Conservation (phyloP, 2,329 filamentous ascomycete species). For the Blastomyces gilchristii region DNA sequence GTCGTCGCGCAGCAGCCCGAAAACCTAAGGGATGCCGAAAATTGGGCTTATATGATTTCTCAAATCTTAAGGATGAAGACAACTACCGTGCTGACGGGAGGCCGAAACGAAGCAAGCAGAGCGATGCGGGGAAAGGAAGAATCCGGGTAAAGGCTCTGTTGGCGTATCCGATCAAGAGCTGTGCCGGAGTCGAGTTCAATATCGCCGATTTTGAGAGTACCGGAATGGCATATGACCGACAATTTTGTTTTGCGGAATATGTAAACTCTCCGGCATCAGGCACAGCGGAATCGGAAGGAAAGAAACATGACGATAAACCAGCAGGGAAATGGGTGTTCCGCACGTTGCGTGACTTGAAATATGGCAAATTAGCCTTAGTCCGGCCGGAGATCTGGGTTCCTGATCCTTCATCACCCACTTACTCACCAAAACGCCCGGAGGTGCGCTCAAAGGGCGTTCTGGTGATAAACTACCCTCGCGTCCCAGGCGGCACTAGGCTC, state of each 20-base stretch:
- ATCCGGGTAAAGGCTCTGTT: constrained; percentile 58
- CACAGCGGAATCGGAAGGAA: constrained; percentile 3
- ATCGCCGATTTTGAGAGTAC: constrained; percentile 53
- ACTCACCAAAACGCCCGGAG: constrained; percentile 36
- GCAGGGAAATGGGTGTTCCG: constrained; percentile 37
- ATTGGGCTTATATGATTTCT: constrained; percentile 39
- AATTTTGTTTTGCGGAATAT: constrained; percentile 70
- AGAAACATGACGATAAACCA: constrained; percentile 14
- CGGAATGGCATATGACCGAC: constrained; percentile 68
- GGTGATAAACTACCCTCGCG: constrained; percentile 39
- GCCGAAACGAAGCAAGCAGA: constrained; percentile 19
- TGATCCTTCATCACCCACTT: constrained; percentile 35
- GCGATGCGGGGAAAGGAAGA: constrained; percentile 27
- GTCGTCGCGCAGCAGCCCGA: constrained; percentile 7
- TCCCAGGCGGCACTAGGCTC: constrained; percentile 13
- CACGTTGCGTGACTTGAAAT: constrained; percentile 34
- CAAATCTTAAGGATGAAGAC: constrained; percentile 49
- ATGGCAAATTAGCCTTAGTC: constrained; percentile 59
- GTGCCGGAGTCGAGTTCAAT: constrained; percentile 62
- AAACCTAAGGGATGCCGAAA: constrained; percentile 43
- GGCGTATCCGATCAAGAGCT: constrained; percentile 78
- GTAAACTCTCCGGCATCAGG: constrained; percentile 16
- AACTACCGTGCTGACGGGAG: constrained; percentile 39
- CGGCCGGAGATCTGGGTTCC: constrained; percentile 52
- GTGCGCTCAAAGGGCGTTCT: constrained; percentile 45